Percentiles rank a stretch among this genome's conserved stretches.
These are phyloP conservation scores for Aspergillus persii DNA, from an alignment of 2,329 filamentous ascomycete species.

Conservation along the genomic window DNA sequence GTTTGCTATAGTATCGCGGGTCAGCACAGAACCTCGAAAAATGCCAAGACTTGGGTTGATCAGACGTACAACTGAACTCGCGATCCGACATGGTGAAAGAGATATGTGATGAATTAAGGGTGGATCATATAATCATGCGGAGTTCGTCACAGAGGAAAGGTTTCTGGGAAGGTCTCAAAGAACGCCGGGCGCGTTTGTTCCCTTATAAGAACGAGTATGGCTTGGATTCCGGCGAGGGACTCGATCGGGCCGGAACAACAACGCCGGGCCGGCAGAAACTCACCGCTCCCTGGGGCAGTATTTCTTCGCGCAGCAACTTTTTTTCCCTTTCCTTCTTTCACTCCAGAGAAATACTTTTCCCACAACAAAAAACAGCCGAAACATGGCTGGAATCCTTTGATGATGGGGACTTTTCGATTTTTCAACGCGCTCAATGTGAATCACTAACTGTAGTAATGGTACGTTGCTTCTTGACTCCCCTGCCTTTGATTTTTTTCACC, in stretches of 20 bases:
- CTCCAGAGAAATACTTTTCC: slow-evolving; percentile 6
- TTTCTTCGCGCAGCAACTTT: slow-evolving; percentile 8
- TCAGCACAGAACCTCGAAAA: slow-evolving; percentile 17
- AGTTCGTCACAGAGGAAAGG: background rate
- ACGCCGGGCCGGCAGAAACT: slow-evolving; percentile 1
- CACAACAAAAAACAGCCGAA: slow-evolving; percentile 9
- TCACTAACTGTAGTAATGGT: background rate
- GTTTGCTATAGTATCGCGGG: slow-evolving; percentile 41
- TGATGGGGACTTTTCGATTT: background rate
- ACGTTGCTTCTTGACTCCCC: slow-evolving; percentile 18
- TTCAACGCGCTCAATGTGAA: background rate
- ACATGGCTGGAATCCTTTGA: background rate
- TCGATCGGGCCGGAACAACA: slow-evolving; percentile 7
- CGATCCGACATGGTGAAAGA: slow-evolving; percentile 51
- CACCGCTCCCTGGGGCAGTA: slow-evolving; percentile 2
- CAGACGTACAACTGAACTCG: slow-evolving; percentile 50
- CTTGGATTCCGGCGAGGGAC: slow-evolving; percentile 12
- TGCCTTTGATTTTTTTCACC: slow-evolving; percentile 19
- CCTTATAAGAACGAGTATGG: background rate
- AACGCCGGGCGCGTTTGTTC: background rate
- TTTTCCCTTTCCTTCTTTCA: slow-evolving; percentile 21
- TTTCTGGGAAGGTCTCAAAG: background rate
- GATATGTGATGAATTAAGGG: background rate
- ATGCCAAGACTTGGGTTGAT: slow-evolving; percentile 11
- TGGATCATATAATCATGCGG: background rate